phyloP scores from a whole-genome alignment of 2,329 filamentous ascomycete genomes.

The Claviceps humidiphila region DNA sequence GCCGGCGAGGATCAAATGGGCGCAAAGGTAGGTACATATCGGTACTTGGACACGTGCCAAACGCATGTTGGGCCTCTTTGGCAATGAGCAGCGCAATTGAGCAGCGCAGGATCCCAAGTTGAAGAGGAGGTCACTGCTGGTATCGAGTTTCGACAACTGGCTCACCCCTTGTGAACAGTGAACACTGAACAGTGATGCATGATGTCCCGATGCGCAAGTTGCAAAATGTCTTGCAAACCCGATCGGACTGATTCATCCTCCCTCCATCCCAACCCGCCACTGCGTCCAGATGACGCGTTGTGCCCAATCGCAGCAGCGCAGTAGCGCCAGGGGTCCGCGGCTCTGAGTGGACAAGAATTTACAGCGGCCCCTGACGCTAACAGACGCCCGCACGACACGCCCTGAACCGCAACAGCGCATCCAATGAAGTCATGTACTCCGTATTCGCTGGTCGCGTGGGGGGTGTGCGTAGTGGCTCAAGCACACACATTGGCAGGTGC shows the following conservation, averaged over 20 bases:
- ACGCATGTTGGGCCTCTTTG: neutral
- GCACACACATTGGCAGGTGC: too few relatives aligned
- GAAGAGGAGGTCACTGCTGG: too few relatives aligned
- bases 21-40: neutral
- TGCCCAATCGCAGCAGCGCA: neutral
- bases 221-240: neutral
- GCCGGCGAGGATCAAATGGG: neutral
- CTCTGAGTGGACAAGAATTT: too few relatives aligned
- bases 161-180: too few relatives aligned
- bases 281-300: neutral
- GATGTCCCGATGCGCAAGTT: neutral
- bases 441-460: too few relatives aligned
- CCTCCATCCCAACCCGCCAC: neutral
- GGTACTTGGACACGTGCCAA: neutral
- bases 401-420: too few relatives aligned
- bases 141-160: too few relatives aligned
- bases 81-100: neutral
- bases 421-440: too few relatives aligned
- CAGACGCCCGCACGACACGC: neutral
- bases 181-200: too few relatives aligned
- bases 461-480: too few relatives aligned
- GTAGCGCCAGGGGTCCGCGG: neutral
- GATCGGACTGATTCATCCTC: neutral
- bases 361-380: constrained; percentile 1
- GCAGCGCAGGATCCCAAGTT: neutral